Evolutionary conservation across 2,329 filamentous ascomycete species (phyloP).

Genomic region (Beauveria brongniartii): DNA sequence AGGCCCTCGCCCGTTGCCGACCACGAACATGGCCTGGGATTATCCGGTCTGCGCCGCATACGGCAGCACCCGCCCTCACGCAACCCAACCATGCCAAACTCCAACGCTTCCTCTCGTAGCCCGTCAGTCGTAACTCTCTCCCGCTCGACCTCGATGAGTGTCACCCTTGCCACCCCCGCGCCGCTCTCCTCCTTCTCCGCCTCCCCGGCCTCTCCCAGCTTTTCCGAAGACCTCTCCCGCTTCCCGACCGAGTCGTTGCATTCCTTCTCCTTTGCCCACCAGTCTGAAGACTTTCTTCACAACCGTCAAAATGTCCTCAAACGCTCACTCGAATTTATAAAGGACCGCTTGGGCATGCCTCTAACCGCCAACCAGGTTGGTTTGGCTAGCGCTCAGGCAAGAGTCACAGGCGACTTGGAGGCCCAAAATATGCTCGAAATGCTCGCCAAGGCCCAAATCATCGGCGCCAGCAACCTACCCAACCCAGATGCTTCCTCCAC

Average conservation of each 20-base stretch:
- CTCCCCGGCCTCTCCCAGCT: constrained; percentile 65
- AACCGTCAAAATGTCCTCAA: constrained; percentile 90
- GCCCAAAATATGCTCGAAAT: constrained; percentile 87
- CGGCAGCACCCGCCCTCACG: constrained; percentile 65
- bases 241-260: constrained; percentile 95
- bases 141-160: constrained; percentile 63
- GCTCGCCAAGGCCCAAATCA: constrained; percentile 70
- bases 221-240: constrained; percentile 79
- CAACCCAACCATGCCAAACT: constrained; percentile 54
- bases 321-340: constrained; percentile 93
- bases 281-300: constrained; percentile 85
- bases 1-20: constrained; percentile 78
- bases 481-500: constrained; percentile 34
- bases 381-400: constrained; percentile 75
- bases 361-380: constrained; percentile 57
- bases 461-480: constrained; percentile 58
- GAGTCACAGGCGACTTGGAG: constrained; percentile 74
- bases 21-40: constrained; percentile 78
- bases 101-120: constrained; percentile 55
- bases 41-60: constrained; percentile 85
- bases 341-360: constrained; percentile 79
- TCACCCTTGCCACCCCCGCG: constrained; percentile 51
- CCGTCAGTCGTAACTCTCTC: constrained; percentile 49
- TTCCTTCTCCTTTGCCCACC: constrained; percentile 95
- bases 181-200: constrained; percentile 44